Percentiles rank a stretch among this genome's conserved stretches.
Conservation (phyloP, 2,329 filamentous ascomycete genomes). For the Stagonosporopsis rhizophila region DNA sequence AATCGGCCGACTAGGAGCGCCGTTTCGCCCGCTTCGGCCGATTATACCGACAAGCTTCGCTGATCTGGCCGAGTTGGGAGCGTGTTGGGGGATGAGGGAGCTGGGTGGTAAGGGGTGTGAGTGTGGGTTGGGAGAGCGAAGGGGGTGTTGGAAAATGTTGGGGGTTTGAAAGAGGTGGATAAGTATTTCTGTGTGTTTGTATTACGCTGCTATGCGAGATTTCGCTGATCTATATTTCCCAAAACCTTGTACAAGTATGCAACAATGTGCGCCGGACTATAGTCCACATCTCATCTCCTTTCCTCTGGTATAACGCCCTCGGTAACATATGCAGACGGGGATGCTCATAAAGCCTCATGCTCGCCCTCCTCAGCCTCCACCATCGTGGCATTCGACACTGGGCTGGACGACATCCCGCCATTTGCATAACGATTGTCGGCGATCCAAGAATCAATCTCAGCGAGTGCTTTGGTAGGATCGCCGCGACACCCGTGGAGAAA, state of each 20-base stretch:
- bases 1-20: conserved; percentile 17
- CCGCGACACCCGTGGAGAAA: conserved; percentile 39
- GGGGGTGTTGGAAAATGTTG: too few species aligned
- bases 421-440: conserved; percentile 15
- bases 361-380: conserved; percentile 14
- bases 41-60: conserved; percentile 5
- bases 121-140: not conserved
- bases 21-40: conserved; percentile 13
- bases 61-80: not conserved
- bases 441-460: conserved; percentile 32
- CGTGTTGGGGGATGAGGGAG: not conserved
- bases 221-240: not conserved
- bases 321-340: not conserved
- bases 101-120: not conserved
- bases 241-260: not conserved
- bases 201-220: not conserved
- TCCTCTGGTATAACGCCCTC: not conserved
- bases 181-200: not conserved
- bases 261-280: not conserved
- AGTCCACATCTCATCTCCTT: not conserved
- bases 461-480: conserved; percentile 31
- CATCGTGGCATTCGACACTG: conserved; percentile 16
- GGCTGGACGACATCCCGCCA: conserved; percentile 4
- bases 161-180: not conserved
- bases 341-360: not conserved